Evolutionary conservation across 495 filamentous ascomycete genomes (phyloP), one percentile per base, ranked within the genome.

Genomic region (Penicillium crystallinum): DNA sequence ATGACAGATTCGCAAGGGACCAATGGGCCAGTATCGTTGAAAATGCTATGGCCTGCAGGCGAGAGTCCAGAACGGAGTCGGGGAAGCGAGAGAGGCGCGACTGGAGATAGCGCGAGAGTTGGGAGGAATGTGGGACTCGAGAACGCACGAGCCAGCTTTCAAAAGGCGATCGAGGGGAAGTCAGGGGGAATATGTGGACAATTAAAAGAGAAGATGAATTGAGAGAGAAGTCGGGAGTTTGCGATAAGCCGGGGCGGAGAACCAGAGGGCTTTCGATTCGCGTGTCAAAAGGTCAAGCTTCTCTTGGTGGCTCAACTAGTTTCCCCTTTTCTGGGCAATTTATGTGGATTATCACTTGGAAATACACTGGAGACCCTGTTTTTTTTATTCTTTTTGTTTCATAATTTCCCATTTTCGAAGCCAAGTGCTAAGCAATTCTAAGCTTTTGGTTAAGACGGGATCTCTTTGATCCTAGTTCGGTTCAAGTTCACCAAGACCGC

Each of bases 401-500:
- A 46, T 19, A 21, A 31, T 45, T 45, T 42, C 33, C 15, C 33
- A 35, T 35, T 31, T 18, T n/a, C 25, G 8, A 30, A 29, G 22
- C 37, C 38, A 41, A 35, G 18, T 21, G 33, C 33, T 36, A 53
- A 40, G 35, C 37, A 51, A 53, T 21, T 50, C 50, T 57, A 57
- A 61, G 58, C 60, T 56, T 52, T 57, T 51, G 6, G 3, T 2
- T 8, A 4, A 31, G 11, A 31, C 29, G 29, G 29, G 29, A 31
- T 31, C 29, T 31, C 29, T 31, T 31, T 31, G 29, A 31, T 31
- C 29, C 29, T 9, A 25, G 14, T 30, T 29, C 43, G 29, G 21
- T 46, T 44, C 22, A 50, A 70, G 42, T 35, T 86, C 84, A 41
- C 68, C 70, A 58, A 87, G 67, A 8, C 82, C 79, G 15, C 82